Base-by-base conservation (phyloP, 495 filamentous ascomycete species). In the Aspergillus funiculosus region DNA sequence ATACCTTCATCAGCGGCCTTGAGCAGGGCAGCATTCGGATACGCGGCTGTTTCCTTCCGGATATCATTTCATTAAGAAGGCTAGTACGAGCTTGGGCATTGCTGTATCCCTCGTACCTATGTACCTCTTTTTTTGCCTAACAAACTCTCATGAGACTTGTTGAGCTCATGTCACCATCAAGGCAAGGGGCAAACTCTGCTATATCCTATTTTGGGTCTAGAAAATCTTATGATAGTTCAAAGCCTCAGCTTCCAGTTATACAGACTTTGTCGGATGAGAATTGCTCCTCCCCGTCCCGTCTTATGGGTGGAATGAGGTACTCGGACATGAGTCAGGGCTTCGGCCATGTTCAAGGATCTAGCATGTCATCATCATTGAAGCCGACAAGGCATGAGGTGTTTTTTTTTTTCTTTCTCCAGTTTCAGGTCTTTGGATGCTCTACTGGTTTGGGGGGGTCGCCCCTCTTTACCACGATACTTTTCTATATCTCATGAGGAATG, bases 401-500 rank as follows among this genome's bases (percentile, higher is more conserved):
- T n/a, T n/a, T n/a, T n/a, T n/a, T n/a, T n/a, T n/a, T n/a, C n/a
- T n/a, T n/a, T n/a, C n/a, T n/a, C n/a, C n/a, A n/a, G n/a, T n/a
- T n/a, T n/a, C n/a, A n/a, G n/a, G n/a, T n/a, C n/a, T n/a, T n/a
- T n/a, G n/a, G n/a, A n/a, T n/a, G n/a, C n/a, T n/a, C n/a, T n/a
- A n/a, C n/a, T n/a, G n/a, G n/a, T n/a, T n/a, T n/a, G n/a, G n/a
- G n/a, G n/a, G n/a, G n/a, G n/a, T n/a, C n/a, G n/a, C n/a, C n/a
- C n/a, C n/a, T n/a, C n/a, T n/a, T n/a, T n/a, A n/a, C n/a, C n/a
- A n/a, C n/a, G n/a, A n/a, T n/a, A n/a, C 13, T 24, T 14, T 10
- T 32, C 40, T 11, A 29, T 32, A 38, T 34, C 19, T 45, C 27
- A 46, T 43, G 37, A 51, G 37, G 53, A 56, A 56, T 56, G 53